Evolutionary conservation across 2,329 filamentous ascomycete species (phyloP), one percentile per base, ranked within the genome.

Genomic region (Lomentospora prolificans): DNA sequence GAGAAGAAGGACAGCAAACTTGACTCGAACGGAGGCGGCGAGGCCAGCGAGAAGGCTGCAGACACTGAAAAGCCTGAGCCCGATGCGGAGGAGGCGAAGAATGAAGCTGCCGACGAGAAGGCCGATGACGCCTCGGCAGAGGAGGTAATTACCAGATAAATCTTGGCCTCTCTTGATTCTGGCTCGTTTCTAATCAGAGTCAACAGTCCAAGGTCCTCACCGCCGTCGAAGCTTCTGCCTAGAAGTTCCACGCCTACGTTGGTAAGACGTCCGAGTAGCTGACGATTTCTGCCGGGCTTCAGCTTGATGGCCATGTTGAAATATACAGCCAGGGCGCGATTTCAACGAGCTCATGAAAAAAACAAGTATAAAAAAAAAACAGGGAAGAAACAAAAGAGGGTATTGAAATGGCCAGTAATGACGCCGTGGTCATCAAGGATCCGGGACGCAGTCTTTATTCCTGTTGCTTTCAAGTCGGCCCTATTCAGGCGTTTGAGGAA

Each of bases 11-110:
- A 61, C 12, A 55, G 61, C 7, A 66, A 69, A 52, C 46, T 63
- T 3, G 72, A 71, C 53, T 62, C 67, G 12, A 71, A 77, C 53
- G 74, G 71, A 24, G 66, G 65, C 53, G 70, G 74, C 58, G 69
- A 71, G 36, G 65, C 59, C 51, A 71, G 66, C 44, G 60, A 56
- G 10, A 64, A 65, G 55, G 31, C 62, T 14, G 65, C 72, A 48
- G 63, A 65, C 3, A 71, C 73, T 58, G 66, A 66, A 41, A 69
- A 71, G 51, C 67, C 70, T 56, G 72, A 71, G 55, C 59, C 66
- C n/a, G 66, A 70, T 53, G 67, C 72, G 61, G 67, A 67, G 60
- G 59, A 64, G n/a, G n/a, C n/a, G 27, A 67, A 72, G 53, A 63
- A 74, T 53, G 56, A 65, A 39, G 66, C 62, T 50, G 62, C 64